Evolutionary conservation across 805 yeast genomes (phyloP).

Genomic region (Candida loeiensis): DNA sequence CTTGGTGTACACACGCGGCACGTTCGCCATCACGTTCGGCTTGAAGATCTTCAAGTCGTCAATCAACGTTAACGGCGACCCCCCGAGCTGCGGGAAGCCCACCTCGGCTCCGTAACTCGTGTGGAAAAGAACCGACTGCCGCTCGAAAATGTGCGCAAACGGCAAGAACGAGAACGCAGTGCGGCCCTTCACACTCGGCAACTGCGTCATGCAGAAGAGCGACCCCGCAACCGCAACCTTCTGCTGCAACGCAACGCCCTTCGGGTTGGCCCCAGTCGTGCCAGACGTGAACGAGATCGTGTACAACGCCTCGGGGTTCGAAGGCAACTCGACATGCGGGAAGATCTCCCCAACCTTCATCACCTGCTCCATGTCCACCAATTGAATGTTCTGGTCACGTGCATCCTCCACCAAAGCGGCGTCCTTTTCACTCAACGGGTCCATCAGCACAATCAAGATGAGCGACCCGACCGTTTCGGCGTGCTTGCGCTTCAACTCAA

Average conservation of each 20-base stretch:
- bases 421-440: slow-evolving; percentile 37
- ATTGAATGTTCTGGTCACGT: slow-evolving; percentile 13
- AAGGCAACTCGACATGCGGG: slow-evolving; percentile 17
- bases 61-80: slow-evolving; percentile 21
- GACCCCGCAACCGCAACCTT: slow-evolving; percentile 18
- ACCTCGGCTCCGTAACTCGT: slow-evolving; percentile 23
- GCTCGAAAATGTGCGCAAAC: slow-evolving; percentile 36
- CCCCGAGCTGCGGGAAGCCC: slow-evolving; percentile 23
- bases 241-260: slow-evolving; percentile 24
- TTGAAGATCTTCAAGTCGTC: slow-evolving; percentile 24
- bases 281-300: slow-evolving; percentile 28
- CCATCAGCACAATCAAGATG: slow-evolving; percentile 56
- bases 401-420: slow-evolving; percentile 57
- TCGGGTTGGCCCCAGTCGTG: slow-evolving; percentile 26
- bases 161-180: slow-evolving; percentile 28
- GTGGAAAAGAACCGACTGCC: slow-evolving; percentile 23
- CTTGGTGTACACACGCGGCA: slow-evolving; percentile 26
- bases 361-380: slow-evolving; percentile 22
- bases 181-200: slow-evolving; percentile 3
- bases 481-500: slow-evolving; percentile 39
- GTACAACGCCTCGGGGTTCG: slow-evolving; percentile 17
- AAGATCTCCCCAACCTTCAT: slow-evolving; percentile 19
- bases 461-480: slow-evolving; percentile 35
- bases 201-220: slow-evolving; percentile 14
- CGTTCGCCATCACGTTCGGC: slow-evolving; percentile 23